These are phyloP conservation scores for Triangularia verruculosa DNA, from an alignment of 2,329 filamentous ascomycete species.

Conservation along the genomic window DNA sequence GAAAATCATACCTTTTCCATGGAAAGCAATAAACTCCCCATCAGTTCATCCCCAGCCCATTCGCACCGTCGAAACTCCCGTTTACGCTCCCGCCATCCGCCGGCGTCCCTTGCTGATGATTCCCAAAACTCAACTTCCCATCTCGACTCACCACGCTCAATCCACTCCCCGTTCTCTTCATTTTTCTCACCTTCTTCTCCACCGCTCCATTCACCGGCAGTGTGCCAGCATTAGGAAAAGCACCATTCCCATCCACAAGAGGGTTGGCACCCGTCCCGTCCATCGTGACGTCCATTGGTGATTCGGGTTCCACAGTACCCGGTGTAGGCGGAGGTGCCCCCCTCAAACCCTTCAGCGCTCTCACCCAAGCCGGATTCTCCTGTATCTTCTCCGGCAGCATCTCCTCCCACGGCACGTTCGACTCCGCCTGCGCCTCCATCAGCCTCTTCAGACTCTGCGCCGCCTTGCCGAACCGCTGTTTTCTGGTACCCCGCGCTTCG, in stretches of 20 bases:
- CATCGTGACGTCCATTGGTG: neutral
- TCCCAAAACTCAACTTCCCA: neutral
- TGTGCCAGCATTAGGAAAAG: no score
- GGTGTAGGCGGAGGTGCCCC: constrained; percentile 2
- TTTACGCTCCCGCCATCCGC: neutral
- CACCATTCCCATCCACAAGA: neutral
- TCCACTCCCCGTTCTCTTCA: constrained; percentile 7
- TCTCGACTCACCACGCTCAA: neutral
- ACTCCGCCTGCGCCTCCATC: constrained; percentile 17
- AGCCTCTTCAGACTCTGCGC: constrained; percentile 38
- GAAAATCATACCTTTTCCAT: no score
- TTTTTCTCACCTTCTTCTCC: neutral
- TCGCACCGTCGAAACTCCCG: neutral
- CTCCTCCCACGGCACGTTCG: constrained; percentile 28
- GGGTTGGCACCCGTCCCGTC: neutral
- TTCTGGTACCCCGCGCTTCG: constrained; percentile 44
- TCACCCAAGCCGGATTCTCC: constrained; percentile 45
- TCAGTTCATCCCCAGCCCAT: neutral
- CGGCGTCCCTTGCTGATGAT: neutral
- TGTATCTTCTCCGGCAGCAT: constrained; percentile 43
- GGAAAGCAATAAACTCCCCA: no score
- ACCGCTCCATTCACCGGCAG: neutral
- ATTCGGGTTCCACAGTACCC: neutral
- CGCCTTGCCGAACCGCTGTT: constrained; percentile 49
- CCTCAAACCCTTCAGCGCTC: constrained; percentile 35